Base-by-base conservation (phyloP, 305 asterid genomes). In the Ilex paraguariensis region DNA sequence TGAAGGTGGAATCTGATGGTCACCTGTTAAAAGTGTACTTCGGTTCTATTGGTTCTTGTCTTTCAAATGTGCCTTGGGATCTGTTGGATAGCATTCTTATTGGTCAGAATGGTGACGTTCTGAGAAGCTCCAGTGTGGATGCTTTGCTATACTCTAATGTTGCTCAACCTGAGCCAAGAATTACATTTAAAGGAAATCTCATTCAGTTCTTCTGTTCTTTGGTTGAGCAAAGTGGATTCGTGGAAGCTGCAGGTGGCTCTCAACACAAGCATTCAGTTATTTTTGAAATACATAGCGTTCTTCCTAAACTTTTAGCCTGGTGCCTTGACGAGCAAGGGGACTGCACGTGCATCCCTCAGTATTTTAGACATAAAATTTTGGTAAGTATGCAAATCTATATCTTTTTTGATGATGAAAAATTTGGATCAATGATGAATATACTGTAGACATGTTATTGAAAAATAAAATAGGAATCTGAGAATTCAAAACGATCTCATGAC, bases 311-410 rank as follows among this genome's bases (percentile, higher is more conserved):
- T 44, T 57, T 82, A 60, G 49, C 69, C 67, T 79, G 81, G 82
- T 83, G 87, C 81, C 77, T 80, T 70, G 63, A 64, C 9, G 68
- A 80, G 68, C 76, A 71, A 63, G 83, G 70, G 66, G 68, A 65
- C 73, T 62, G 66, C 70, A 31, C 13, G 14, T 78, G 78, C 45
- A 74, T 81, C 28, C 80, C 72, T 67, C 84, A 78, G 57, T 93
- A 90, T 75, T 67, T 81, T 74, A 84, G 84, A 61, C 96, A 93
- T 82, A 90, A 93, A 81, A 68, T 90, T 50, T 79, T 93, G 95
- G 98, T 92, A 81, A 69, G 74, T 42, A 46, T 11, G 28, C 9
- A 36, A 9, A 52, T 16, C 10, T 14, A 1, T 13, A 3, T 3
- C 13, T 46, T 11, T 46, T 3, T 46, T 46, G n/a, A 46, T 46